Conservation (phyloP, 225 moss, liverwort and hornwort genomes). For the Sphagnum tenellum region DNA sequence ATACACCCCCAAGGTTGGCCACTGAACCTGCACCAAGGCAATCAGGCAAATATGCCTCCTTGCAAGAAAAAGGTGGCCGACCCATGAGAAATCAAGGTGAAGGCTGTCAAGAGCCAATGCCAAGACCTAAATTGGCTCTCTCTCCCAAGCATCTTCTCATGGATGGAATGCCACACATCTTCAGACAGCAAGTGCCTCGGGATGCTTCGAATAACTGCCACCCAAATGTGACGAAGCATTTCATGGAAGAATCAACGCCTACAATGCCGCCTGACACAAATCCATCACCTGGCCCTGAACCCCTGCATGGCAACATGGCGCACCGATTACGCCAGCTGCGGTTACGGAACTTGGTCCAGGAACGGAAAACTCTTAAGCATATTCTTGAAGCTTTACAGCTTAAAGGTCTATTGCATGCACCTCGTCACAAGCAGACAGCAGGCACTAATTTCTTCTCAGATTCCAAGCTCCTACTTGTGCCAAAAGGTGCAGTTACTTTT, state of each 20-base stretch:
- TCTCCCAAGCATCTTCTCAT: neutral
- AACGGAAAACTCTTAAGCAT: conserved; percentile 17
- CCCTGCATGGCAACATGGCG: conserved; percentile 16
- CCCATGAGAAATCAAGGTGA: too few species aligned
- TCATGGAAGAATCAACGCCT: too few species aligned
- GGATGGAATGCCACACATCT: conserved; percentile 16
- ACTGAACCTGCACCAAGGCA: conserved; percentile 3
- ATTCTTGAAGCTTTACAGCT: conserved; percentile 23
- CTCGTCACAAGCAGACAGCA: conserved; percentile 7
- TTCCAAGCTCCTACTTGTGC: too few species aligned
- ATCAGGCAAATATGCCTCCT: too few species aligned
- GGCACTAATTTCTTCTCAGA: neutral
- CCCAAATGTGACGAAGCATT: too few species aligned
- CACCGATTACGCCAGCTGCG: conserved; percentile 22
- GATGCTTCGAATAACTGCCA: conserved; percentile 5
- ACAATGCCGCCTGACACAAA: too few species aligned
- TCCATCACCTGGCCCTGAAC: neutral
- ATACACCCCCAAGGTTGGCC: neutral
- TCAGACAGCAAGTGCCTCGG: conserved; percentile 13
- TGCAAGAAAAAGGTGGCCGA: too few species aligned
- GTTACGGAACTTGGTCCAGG: conserved; percentile 16
- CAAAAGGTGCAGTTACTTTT: too few species aligned
- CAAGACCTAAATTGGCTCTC: neutral
- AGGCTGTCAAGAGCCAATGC: too few species aligned
- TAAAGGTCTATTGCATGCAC: conserved; percentile 20